Percentiles rank a stretch among this genome's conserved stretches.
phyloP scores from a whole-genome alignment of 129 eudicot species.

The Escallonia herrerae region DNA sequence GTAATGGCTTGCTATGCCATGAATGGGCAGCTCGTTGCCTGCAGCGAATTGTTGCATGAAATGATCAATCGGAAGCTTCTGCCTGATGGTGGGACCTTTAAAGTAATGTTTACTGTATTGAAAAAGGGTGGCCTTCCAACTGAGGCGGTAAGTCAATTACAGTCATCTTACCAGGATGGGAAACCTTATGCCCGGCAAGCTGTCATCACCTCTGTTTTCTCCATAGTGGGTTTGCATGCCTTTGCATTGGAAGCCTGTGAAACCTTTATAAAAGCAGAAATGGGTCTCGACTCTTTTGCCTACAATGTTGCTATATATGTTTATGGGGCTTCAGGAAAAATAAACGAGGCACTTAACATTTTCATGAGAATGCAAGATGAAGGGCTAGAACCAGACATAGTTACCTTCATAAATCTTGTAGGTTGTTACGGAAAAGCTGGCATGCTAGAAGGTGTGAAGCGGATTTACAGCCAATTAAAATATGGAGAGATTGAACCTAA shows the following conservation, averaged over 20 bases:
- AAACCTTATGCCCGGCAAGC: slow-evolving; percentile 49
- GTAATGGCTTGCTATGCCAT: slow-evolving; percentile 81
- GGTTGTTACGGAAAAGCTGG: slow-evolving; percentile 68
- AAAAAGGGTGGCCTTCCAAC: slow-evolving; percentile 52
- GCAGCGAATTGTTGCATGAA: slow-evolving; percentile 63
- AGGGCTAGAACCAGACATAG: slow-evolving; percentile 59
- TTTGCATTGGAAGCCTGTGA: slow-evolving; percentile 54
- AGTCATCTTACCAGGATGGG: slow-evolving; percentile 46
- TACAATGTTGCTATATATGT: slow-evolving; percentile 67
- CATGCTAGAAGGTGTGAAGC: slow-evolving; percentile 71
- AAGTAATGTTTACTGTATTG: slow-evolving; percentile 58
- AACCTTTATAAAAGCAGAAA: slow-evolving; percentile 13
- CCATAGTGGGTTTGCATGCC: slow-evolving; percentile 45
- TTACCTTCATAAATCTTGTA: slow-evolving; percentile 58
- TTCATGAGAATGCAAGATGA: slow-evolving; percentile 80
- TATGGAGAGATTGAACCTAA: slow-evolving; percentile 49
- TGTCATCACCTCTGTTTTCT: slow-evolving; percentile 49
- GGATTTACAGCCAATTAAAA: slow-evolving; percentile 50
- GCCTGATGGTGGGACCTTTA: slow-evolving; percentile 48
- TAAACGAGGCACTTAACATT: slow-evolving; percentile 52
- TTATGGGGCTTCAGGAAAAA: slow-evolving; percentile 45
- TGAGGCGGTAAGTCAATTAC: slow-evolving; percentile 67
- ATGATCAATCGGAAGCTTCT: slow-evolving; percentile 43
- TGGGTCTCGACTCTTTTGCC: slow-evolving; percentile 35
- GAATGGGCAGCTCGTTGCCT: slow-evolving; percentile 49